phyloP scores from a whole-genome alignment of 2,329 filamentous ascomycete genomes.

The Cladophialophora carrionii region DNA sequence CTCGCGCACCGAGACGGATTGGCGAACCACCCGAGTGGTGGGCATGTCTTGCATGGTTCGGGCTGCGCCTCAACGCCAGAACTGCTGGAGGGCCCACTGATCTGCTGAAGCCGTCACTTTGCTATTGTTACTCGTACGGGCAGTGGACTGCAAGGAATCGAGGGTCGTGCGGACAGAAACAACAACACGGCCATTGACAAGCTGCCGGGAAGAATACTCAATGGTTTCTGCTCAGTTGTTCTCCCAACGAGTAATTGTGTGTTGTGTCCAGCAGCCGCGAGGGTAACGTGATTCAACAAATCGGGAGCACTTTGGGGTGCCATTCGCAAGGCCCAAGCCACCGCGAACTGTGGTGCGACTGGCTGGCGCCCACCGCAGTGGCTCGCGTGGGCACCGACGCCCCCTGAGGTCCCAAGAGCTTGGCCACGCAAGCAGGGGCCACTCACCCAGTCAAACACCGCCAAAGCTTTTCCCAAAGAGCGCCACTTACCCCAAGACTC shows the following conservation, averaged over 20 bases:
- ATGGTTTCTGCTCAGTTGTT: neutral
- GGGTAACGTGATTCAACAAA: neutral
- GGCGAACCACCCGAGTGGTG: slow-evolving; percentile 2
- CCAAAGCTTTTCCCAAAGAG: slow-evolving; percentile 20
- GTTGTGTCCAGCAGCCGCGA: neutral
- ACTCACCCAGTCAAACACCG: slow-evolving; percentile 14
- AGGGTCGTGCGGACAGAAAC: neutral
- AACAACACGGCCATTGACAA: neutral
- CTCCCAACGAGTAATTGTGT: neutral
- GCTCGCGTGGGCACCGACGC: slow-evolving; percentile 3
- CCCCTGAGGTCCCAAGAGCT: neutral
- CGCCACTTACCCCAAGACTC: slow-evolving; percentile 13
- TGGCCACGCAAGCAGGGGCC: neutral
- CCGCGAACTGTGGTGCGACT: neutral
- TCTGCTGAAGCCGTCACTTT: slow-evolving; percentile 6
- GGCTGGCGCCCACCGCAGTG: neutral
- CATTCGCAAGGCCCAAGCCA: slow-evolving; percentile 8
- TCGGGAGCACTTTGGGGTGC: neutral
- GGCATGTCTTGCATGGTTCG: slow-evolving; percentile 7
- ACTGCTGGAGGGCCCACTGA: slow-evolving; percentile 8
- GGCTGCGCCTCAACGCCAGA: slow-evolving; percentile 17
- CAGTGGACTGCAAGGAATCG: neutral
- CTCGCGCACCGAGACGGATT: slow-evolving; percentile 6
- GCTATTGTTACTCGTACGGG: neutral
- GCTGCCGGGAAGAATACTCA: neutral